Evolutionary conservation across 345 rosid species (phyloP).

Genomic region (Pelargonium nanum): DNA sequence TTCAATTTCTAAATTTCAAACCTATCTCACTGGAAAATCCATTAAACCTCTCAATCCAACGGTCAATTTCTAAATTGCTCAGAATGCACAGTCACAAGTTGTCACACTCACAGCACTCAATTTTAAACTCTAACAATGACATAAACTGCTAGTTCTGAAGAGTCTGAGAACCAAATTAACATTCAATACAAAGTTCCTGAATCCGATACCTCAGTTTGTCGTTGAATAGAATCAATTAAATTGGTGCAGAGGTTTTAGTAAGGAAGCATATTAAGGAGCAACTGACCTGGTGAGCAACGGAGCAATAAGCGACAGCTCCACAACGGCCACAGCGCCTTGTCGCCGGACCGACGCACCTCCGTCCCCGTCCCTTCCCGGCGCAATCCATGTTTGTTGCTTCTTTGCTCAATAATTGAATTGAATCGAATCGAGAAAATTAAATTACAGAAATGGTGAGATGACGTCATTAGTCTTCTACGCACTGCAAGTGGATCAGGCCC

Average conservation of each 20-base stretch:
- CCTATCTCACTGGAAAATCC: no score
- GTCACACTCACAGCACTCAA: background rate
- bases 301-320: conserved; percentile 79
- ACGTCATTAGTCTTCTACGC: no score
- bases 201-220: background rate
- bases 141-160: background rate
- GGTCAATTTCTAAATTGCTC: background rate
- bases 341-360: conserved; percentile 55
- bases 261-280: background rate
- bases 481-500: no score
- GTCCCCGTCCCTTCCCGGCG: conserved; percentile 54
- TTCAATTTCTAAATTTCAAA: background rate
- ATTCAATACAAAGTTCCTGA: no score
- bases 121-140: background rate
- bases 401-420: background rate
- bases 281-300: conserved; percentile 67
- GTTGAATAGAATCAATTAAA: background rate
- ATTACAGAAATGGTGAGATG: background rate
- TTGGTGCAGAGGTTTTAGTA: background rate
- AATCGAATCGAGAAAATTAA: no score
- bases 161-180: no score
- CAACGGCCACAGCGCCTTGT: conserved; percentile 59
- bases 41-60: no score
- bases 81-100: background rate
- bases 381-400: conserved; percentile 47